phyloP scores from a whole-genome alignment of 805 yeast genomes.

The Pichia cabralensis region DNA sequence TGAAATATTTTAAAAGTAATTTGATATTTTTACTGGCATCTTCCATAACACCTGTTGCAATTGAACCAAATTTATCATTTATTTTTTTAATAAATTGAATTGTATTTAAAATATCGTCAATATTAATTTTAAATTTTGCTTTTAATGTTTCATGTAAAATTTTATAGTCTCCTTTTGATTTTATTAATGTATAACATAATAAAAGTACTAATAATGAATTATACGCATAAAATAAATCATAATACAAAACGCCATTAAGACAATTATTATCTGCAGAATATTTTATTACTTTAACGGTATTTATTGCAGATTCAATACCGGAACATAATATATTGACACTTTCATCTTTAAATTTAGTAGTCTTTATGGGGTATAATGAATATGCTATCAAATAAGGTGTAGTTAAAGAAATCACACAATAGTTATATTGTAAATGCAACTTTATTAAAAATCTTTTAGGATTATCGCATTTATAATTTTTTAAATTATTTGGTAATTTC shows the following conservation, averaged over 20 bases:
- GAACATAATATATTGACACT: conserved; percentile 22
- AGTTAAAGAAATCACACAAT: conserved; percentile 23
- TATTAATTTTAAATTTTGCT: conserved; percentile 5
- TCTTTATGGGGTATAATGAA: conserved; percentile 16
- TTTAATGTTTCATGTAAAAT: conserved; percentile 8
- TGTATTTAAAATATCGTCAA: conserved; percentile 8
- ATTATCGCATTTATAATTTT: conserved; percentile 9
- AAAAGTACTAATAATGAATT: conserved; percentile 27
- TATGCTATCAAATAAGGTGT: conserved; percentile 27
- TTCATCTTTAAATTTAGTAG: conserved; percentile 19
- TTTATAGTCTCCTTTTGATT: conserved; percentile 5
- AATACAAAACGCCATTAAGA: conserved; percentile 26
- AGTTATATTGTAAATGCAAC: conserved; percentile 24
- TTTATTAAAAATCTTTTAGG: conserved; percentile 24
- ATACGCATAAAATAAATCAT: conserved; percentile 30
- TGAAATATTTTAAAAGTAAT: conserved; percentile 17
- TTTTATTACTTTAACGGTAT: conserved; percentile 19
- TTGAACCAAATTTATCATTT: conserved; percentile 10
- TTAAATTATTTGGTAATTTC: conserved; percentile 13
- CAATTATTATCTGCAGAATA: conserved; percentile 8
- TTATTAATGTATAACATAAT: conserved; percentile 22
- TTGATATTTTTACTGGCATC: conserved; percentile 25
- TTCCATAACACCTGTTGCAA: conserved; percentile 22
- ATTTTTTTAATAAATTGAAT: conserved; percentile 12
- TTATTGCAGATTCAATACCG: conserved; percentile 26